phyloP scores from a whole-genome alignment of 2,329 filamentous ascomycete species.

The Alternaria ethzedia region DNA sequence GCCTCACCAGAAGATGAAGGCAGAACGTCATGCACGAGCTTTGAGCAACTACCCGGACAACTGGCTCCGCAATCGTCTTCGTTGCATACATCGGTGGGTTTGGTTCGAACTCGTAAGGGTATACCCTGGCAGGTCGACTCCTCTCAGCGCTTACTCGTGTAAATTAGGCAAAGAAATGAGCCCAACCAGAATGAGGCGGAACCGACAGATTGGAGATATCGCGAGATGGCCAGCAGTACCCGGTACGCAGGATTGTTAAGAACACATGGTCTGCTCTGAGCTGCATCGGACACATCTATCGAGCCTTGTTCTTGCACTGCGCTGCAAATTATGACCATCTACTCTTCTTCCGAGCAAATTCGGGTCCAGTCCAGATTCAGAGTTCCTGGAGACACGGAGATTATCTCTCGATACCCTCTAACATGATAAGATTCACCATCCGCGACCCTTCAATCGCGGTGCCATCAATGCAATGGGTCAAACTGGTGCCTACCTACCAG shows the following conservation, averaged over 20 bases:
- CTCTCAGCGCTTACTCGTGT: slow-evolving; percentile 13
- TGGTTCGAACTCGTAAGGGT: neutral
- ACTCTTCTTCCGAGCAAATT: neutral
- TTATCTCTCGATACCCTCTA: slow-evolving; percentile 7
- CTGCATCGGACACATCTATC: slow-evolving; percentile 1
- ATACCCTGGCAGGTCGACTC: neutral
- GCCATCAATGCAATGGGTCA: neutral
- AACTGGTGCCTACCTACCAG: neutral
- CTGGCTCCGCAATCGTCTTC: neutral
- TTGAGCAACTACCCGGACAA: neutral
- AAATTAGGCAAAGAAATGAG: slow-evolving; percentile 14
- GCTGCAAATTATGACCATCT: neutral
- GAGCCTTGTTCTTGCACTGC: neutral
- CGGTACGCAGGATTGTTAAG: neutral
- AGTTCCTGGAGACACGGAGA: slow-evolving; percentile 5
- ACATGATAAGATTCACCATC: slow-evolving; percentile 2
- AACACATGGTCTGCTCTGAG: slow-evolving; percentile 14
- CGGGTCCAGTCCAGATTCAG: neutral
- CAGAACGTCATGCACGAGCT: neutral
- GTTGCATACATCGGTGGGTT: neutral
- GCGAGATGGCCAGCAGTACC: slow-evolving; percentile 5
- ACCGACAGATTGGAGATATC: slow-evolving; percentile 3
- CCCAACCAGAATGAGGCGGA: slow-evolving; percentile 9
- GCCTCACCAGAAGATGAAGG: neutral
- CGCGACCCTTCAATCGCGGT: slow-evolving; percentile 2